These are phyloP conservation scores for Amauroascus niger DNA, from an alignment of 2,329 filamentous ascomycete genomes.

Conservation along the genomic window DNA sequence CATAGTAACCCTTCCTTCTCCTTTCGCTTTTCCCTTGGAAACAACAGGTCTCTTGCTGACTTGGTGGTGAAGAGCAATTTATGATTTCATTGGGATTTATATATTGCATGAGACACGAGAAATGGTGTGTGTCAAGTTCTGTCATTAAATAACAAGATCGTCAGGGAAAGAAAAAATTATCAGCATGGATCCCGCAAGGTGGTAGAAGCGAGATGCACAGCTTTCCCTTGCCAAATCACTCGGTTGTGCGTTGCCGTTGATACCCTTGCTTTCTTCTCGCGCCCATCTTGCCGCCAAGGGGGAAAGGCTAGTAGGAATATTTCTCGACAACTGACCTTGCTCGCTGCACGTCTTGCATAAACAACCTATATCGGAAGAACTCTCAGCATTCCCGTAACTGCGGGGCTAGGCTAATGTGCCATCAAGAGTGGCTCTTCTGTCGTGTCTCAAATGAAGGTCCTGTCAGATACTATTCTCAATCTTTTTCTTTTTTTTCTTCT, in stretches of 20 bases:
- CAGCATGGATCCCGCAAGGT: conserved; percentile 1
- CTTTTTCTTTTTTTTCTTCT: neutral
- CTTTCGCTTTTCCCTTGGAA: no score
- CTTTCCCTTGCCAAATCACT: conserved; percentile 2
- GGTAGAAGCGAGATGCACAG: neutral
- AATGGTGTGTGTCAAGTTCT: no score
- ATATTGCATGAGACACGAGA: no score
- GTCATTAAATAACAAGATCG: neutral
- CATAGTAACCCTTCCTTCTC: no score
- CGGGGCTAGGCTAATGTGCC: neutral
- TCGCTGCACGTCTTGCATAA: conserved; percentile 3
- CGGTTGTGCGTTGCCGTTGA: neutral
- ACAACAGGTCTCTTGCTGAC: no score
- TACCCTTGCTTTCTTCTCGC: neutral
- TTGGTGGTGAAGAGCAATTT: no score
- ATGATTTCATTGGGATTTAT: no score
- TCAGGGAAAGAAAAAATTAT: neutral
- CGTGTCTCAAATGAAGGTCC: neutral
- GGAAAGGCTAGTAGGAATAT: neutral
- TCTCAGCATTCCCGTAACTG: conserved; percentile 2
- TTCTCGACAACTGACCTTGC: neutral
- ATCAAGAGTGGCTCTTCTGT: neutral
- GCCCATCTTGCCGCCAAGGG: conserved; percentile 8
- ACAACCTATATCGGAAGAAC: conserved; percentile 4
- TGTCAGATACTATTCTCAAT: neutral